A percentile compares a stretch with the other conserved stretches of the same genome.
phyloP scores from a whole-genome alignment of 176 grass and related monocot genomes.

The Bromus sterilis region DNA sequence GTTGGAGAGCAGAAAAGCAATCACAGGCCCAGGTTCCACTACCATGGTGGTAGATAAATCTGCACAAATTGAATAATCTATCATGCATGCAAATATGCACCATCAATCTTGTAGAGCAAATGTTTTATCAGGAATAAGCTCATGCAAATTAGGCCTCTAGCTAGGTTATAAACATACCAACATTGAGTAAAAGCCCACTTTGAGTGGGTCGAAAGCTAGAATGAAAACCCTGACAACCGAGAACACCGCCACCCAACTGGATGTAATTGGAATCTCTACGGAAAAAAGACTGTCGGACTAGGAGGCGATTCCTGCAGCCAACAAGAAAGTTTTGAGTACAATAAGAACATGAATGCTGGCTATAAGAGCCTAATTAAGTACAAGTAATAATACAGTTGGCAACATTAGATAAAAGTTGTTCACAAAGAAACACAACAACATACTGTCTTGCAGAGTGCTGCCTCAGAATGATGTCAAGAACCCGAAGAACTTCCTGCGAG shows the following conservation, averaged over 20 bases:
- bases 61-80: neutral
- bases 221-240: neutral
- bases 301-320: neutral
- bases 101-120: neutral
- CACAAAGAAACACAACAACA: neutral
- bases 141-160: neutral
- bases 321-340: neutral
- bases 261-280: neutral
- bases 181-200: neutral
- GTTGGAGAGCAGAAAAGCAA: conserved; percentile 15
- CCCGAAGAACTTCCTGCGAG: neutral
- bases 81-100: neutral
- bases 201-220: conserved; percentile 3
- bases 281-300: neutral
- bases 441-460: neutral
- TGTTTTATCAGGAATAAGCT: neutral
- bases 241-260: neutral
- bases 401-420: neutral
- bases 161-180: neutral
- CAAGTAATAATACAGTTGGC: neutral
- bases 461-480: conserved; percentile 1
- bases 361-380: neutral
- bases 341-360: neutral
- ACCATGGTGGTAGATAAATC: conserved; percentile 20
- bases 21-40: conserved; percentile 12